Percentiles rank a stretch among this genome's conserved stretches.
Evolutionary conservation across 2,329 filamentous ascomycete species (phyloP).

Genomic region (Chaetothyriales sp.): DNA sequence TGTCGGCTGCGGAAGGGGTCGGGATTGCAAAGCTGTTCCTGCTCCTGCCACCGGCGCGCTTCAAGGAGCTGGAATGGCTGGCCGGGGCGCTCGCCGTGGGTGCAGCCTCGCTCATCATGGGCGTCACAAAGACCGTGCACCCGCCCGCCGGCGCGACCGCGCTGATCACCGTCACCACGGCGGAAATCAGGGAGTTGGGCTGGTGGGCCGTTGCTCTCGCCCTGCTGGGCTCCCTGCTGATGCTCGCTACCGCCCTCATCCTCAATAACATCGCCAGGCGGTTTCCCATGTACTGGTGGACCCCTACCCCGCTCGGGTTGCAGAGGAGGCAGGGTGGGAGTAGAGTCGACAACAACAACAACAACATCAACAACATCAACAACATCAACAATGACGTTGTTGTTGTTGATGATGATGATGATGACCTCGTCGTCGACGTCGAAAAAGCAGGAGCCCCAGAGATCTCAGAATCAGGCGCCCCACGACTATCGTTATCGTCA

Average conservation of each 20-base stretch:
- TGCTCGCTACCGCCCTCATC: constrained; percentile 47
- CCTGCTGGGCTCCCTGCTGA: constrained; percentile 43
- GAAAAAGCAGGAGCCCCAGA: background rate
- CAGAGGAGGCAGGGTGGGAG: constrained; percentile 5
- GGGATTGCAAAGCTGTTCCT: constrained; percentile 50
- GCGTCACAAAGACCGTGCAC: constrained; percentile 55
- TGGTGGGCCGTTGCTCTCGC: constrained; percentile 55
- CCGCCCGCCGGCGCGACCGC: constrained; percentile 63
- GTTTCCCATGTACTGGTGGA: constrained; percentile 53
- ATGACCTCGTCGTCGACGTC: too few relatives aligned
- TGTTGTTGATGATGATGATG: too few relatives aligned
- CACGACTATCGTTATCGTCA: too few relatives aligned
- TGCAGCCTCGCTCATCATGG: constrained; percentile 48
- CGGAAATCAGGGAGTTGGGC: constrained; percentile 40
- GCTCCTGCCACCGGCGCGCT: constrained; percentile 26
- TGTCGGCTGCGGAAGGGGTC: constrained; percentile 47
- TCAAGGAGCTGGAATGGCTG: constrained; percentile 44
- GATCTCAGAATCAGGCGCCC: background rate
- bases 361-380: too few relatives aligned
- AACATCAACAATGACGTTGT: too few relatives aligned
- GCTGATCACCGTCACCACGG: constrained; percentile 49
- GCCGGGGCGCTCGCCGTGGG: constrained; percentile 52
- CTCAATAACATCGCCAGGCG: constrained; percentile 54
- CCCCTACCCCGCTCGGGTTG: constrained; percentile 13
- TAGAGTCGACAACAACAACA: too few relatives aligned